Evolutionary conservation across 1,284 basidiomycete genomes (phyloP), one percentile per base, ranked within the genome.

Genomic region (Phaffia rhodozyma): DNA sequence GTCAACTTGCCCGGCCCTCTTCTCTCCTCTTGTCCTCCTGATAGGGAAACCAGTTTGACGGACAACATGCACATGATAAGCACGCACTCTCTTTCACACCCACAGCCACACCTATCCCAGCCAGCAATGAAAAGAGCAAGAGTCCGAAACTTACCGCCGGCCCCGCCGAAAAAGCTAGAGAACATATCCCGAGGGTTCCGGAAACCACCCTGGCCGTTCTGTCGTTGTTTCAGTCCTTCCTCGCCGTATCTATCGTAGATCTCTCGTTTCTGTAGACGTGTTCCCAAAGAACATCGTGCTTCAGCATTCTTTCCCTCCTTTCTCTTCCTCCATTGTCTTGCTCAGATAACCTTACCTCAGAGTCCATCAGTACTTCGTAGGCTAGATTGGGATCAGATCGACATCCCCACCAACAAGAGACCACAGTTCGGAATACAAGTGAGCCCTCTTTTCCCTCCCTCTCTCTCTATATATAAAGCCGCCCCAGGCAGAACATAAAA

Each of bases 201-300:
- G 65, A 58, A 63, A 80, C 84, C 84, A 20, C 73, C 74, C 1
- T 75, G 76, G 27, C 75, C 73, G 77, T 76, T 74, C 66, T 90
- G 86, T 68, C 91, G 89, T 50, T 87, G 86, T 75, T 89, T 89
- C 64, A 96, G 75, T 6, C 90, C 91, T 73, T 92, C 90, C 82
- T 94, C 90, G 67, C 92, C 92, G 76, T 90, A 85, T 64, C 85
- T 82, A 73, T 97, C 92, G 75, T 96, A 97, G 68, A 94, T 89
- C 75, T 83, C 81, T 29, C 88, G 85, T 84, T 89, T 91, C 86
- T 93, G 70, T 6, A 51, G 56, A 52, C 58, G 55, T 52, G 63
- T 49, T 67, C 58, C 50, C 49, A 47, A 1, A 57, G 13, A 32
- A 48, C n/a, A 29, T 27, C 29, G 25, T 13, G 3, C 5, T 43